A percentile compares a stretch with the other conserved stretches of the same genome.
phyloP scores from a whole-genome alignment of 805 yeast species.

The Candida suzukii region DNA sequence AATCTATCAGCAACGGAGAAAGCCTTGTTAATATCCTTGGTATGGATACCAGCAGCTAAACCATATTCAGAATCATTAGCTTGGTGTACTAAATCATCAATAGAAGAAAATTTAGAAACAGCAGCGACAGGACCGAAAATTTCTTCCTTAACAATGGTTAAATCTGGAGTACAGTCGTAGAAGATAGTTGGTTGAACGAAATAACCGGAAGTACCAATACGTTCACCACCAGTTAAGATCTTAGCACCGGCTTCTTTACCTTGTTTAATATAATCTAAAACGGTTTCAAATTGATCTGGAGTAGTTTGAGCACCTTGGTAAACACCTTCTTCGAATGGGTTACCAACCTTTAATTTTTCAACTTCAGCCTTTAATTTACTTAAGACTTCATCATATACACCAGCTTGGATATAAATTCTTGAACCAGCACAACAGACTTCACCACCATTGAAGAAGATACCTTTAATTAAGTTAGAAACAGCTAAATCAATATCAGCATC shows the following conservation, averaged over 20 bases:
- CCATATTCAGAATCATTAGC: constrained; percentile 74
- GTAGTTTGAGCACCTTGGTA: constrained; percentile 80
- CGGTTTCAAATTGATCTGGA: constrained; percentile 60
- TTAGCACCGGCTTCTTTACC: constrained; percentile 68
- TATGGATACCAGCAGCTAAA: constrained; percentile 77
- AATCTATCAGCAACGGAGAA: constrained; percentile 55
- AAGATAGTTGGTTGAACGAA: constrained; percentile 71
- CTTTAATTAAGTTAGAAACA: constrained; percentile 45
- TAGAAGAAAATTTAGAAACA: constrained; percentile 56
- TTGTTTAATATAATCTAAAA: constrained; percentile 55
- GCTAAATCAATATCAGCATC: constrained; percentile 56
- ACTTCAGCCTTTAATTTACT: constrained; percentile 51
- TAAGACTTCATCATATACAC: constrained; percentile 56
- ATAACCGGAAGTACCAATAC: constrained; percentile 59
- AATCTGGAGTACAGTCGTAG: constrained; percentile 55
- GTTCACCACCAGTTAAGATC: constrained; percentile 64
- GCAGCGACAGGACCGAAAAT: constrained; percentile 79
- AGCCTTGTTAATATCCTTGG: constrained; percentile 55
- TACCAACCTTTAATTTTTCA: constrained; percentile 60
- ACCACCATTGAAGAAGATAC: constrained; percentile 76
- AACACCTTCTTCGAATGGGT: constrained; percentile 61
- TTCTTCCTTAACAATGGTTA: constrained; percentile 64
- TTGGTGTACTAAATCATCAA: constrained; percentile 57
- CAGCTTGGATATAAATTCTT: constrained; percentile 69
- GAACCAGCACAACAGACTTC: constrained; percentile 83